Evolutionary conservation across 1,284 basidiomycete species (phyloP).

Genomic region (Tylopilus sp.): DNA sequence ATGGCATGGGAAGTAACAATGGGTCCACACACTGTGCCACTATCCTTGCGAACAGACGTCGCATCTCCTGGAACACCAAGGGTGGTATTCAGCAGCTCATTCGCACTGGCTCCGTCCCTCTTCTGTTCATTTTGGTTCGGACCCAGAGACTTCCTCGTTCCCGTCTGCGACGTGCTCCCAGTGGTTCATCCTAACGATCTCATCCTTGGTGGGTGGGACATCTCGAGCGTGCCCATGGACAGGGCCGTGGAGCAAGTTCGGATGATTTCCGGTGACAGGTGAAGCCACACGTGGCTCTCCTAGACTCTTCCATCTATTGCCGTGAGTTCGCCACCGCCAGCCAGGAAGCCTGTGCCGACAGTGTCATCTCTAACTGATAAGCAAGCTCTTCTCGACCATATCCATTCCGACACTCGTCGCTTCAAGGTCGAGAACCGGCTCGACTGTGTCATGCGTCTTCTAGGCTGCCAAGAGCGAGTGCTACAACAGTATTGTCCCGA

Average conservation of each 20-base stretch:
- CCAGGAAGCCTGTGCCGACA: constrained; percentile 94
- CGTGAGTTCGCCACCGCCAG: constrained; percentile 97
- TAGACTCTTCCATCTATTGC: constrained; percentile 89
- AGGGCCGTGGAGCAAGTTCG: constrained; percentile 91
- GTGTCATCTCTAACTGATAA: constrained; percentile 86
- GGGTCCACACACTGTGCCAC: constrained; percentile 94
- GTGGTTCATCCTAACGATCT: constrained; percentile 99
- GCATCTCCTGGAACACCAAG: constrained; percentile 96
- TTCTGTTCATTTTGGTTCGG: constrained; percentile 87
- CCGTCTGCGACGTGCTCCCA: constrained; percentile 90
- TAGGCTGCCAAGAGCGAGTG: constrained; percentile 99
- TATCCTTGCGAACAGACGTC: constrained; percentile 94
- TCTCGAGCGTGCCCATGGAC: constrained; percentile 82
- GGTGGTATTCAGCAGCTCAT: constrained; percentile 90
- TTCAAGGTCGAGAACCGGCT: constrained; percentile 87
- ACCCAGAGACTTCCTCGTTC: constrained; percentile 83
- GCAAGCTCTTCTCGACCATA: constrained; percentile 86
- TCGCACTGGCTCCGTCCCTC: constrained; percentile 92
- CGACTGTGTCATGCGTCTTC: constrained; percentile 87
- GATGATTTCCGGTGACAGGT: constrained; percentile 96
- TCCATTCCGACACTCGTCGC: constrained; percentile 89
- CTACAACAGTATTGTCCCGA: constrained; percentile 95
- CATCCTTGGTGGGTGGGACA: constrained; percentile 98
- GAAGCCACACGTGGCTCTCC: constrained; percentile 76
- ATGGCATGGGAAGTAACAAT: constrained; percentile 97